Base-by-base conservation (phyloP, 805 yeast genomes). In the Pichia nanzhaoensis region DNA sequence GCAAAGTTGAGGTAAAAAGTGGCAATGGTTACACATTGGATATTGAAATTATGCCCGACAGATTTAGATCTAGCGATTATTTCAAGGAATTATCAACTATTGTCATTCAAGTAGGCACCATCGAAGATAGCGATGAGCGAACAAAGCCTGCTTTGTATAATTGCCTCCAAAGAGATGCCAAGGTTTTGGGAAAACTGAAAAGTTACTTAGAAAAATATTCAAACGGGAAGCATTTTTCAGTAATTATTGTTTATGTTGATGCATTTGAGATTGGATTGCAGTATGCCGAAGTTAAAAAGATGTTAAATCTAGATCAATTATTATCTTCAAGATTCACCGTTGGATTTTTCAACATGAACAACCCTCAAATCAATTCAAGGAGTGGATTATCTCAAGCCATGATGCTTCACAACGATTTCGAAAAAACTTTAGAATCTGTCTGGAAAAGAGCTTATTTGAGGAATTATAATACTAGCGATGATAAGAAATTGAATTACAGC, bases 31-130 rank as follows among this genome's bases (percentile, higher is more conserved):
- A 16, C 18, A 24, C 18, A 0, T 41, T 79, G 5, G 52, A 57
- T 5, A 54, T 78, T 12, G 53, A 66, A 2, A 66, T 76, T 19
- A 60, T 78, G 34, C 77, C 79, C 1, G 65, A 62, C 14, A 57
- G 65, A 20, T 59, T 65, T 42, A 50, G 66, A 21, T 65, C 66
- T 21, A 63, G 63, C 27, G 59, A 59, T 8, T 65, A 65, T 41
- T 74, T 75, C 51, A 55, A 61, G 22, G 59, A 62, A 19, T 58
- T 73, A 5, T 65, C 72, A 1, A 68, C 75, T 42, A 44, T 80
- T 5, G 50, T 80, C 3, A 66, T 78, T 53, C 80, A 77, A 51
- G 68, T 80, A 50, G 84, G 84, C 3, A 53, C 71, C 2, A 54
- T 58, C 10, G 39, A 41, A 34, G 38, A 22, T 10, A 27, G 45